Conservation (phyloP, 2,329 filamentous ascomycete genomes). For the Phialocephala subalpina region DNA sequence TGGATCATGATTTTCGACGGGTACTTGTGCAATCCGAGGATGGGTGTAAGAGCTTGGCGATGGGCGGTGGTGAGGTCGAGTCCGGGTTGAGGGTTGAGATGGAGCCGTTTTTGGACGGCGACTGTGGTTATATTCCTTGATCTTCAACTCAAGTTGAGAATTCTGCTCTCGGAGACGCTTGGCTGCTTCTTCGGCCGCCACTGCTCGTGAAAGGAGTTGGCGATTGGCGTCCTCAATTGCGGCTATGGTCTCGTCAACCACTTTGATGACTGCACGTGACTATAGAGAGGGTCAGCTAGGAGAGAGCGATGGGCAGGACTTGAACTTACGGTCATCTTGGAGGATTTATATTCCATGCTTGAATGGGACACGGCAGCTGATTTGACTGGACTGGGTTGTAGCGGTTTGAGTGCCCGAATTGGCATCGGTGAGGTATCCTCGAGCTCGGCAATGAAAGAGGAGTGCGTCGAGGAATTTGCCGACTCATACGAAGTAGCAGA, state of each 20-base stretch:
- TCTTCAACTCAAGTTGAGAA: conserved; percentile 30
- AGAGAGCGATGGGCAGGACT: neutral
- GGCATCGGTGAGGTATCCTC: conserved; percentile 38
- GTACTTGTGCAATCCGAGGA: neutral
- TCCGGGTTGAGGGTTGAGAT: conserved; percentile 9
- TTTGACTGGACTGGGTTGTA: neutral
- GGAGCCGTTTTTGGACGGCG: conserved; percentile 34
- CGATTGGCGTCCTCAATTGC: conserved; percentile 39
- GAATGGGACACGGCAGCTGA: conserved; percentile 24
- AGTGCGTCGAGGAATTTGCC: conserved; percentile 29
- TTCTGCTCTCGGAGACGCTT: conserved; percentile 37
- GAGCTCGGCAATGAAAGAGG: conserved; percentile 36
- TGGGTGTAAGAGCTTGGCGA: neutral
- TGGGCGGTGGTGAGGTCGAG: neutral
- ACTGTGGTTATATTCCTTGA: conserved; percentile 33
- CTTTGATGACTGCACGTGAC: conserved; percentile 36
- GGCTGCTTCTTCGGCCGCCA: conserved; percentile 38
- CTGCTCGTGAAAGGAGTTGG: conserved; percentile 33
- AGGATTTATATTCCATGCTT: conserved; percentile 26
- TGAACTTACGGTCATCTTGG: conserved; percentile 18
- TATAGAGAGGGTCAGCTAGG: conserved; percentile 8
- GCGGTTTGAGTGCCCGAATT: conserved; percentile 5
- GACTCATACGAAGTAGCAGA: conserved; percentile 23
- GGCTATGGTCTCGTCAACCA: conserved; percentile 37
- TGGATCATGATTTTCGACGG: conserved; percentile 3